These are phyloP conservation scores for Mastigamoeba balamuthi DNA, from an alignment of 78 protist species.

Conservation along the genomic window DNA sequence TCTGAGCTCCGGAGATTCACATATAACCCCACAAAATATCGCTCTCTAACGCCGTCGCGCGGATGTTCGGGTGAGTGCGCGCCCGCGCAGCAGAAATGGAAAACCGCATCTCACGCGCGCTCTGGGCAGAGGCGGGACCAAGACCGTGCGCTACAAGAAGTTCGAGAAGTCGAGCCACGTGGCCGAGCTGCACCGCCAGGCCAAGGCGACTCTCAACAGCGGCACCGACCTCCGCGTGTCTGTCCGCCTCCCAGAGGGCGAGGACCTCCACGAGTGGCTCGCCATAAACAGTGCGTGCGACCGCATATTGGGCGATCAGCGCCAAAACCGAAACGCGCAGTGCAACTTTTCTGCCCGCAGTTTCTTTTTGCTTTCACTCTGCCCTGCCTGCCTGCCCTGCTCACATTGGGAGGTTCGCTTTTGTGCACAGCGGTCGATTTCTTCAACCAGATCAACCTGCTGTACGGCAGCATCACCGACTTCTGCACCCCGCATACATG, in stretches of 20 bases:
- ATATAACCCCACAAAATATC: too few species aligned
- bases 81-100: too few species aligned
- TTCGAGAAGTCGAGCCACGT: too few species aligned
- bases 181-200: constrained; percentile 43
- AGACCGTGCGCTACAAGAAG: too few species aligned
- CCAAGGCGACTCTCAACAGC: constrained; percentile 41
- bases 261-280: constrained; percentile 67
- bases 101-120: too few species aligned
- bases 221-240: constrained; percentile 51
- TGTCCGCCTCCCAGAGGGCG: constrained; percentile 57
- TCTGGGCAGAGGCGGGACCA: too few species aligned
- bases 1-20: too few species aligned
- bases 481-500: constrained; percentile 90
- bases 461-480: constrained; percentile 92
- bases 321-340: neutral
- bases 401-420: neutral
- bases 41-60: too few species aligned
- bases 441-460: constrained; percentile 90
- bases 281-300: constrained; percentile 53
- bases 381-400: neutral
- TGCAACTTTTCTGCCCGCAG: neutral
- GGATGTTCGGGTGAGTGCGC: too few species aligned
- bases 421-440: constrained; percentile 84
- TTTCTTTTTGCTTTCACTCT: neutral
- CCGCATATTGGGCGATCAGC: neutral